Evolutionary conservation across 2,329 filamentous ascomycete genomes (phyloP), one percentile per base, ranked within the genome.

Genomic region (Aureobasidium sp.): DNA sequence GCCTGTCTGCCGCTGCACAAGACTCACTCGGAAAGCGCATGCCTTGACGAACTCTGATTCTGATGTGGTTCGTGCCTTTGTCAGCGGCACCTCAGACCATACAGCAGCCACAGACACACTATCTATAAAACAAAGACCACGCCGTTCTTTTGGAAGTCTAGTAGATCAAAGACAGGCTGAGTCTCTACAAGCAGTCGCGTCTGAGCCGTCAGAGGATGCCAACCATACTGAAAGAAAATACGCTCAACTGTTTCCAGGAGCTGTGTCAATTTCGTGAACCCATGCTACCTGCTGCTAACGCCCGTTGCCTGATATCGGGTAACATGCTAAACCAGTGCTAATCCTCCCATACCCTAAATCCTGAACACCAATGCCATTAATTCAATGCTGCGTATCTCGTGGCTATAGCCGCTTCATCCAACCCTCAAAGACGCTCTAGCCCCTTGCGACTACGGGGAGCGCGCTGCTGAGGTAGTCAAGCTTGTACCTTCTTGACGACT

Each of bases 401-500:
- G 31, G 9, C 29, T 17, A 29, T 20, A 12, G 8, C 9, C 17
- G 53, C 27, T 15, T 57, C 53, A 29, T 37, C 15, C 5, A 31
- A 20, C 17, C 14, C 31, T 49, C 45, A 60, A 22, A 60, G 57
- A 22, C 57, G 57, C 15, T 60, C 42, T 8, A 60, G 37, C 12
- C 57, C 45, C n/a, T 27, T 60, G 14, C 31, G 20, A 22, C 11
- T 41, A 22, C 45, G 44, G 27, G 36, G 14, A 25, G 45, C 20
- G 11, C 36, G 34, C 17, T 42, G 34, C 27, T 51, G 15, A 29
- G 55, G 22, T 60, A 60, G 57, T 60, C 57, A 60, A 25, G 44
- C 68, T 72, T 97, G 91, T 34, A 97, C 92, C 74, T 87, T 89
- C 78, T 88, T 83, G 63, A 97, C 91, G 63, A 93, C 81, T 70